These are phyloP conservation scores for Colletotrichum viniferum DNA, from an alignment of 2,329 filamentous ascomycete genomes.

Conservation along the genomic window DNA sequence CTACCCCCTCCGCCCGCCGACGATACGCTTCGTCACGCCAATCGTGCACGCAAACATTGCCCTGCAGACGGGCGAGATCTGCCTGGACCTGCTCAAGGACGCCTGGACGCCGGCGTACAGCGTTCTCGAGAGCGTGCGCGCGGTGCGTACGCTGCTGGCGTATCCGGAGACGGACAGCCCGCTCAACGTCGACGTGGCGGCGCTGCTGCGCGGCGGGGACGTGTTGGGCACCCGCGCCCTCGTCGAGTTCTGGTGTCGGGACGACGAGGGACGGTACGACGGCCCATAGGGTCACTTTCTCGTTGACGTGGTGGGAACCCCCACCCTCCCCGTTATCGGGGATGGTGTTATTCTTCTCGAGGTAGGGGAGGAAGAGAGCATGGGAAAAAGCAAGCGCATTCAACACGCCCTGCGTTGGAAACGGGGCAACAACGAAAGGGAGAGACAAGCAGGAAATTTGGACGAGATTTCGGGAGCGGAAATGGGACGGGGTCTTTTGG, in stretches of 20 bases:
- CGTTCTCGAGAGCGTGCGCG: constrained; percentile 74
- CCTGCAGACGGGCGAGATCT: constrained; percentile 82
- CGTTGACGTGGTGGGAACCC: not conserved
- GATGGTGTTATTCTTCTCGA: not conserved
- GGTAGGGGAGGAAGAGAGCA: not conserved
- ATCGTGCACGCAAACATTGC: constrained; percentile 84
- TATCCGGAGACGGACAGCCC: constrained; percentile 76
- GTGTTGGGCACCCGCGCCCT: constrained; percentile 69
- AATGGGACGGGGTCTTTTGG: not conserved
- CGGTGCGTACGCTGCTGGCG: constrained; percentile 71
- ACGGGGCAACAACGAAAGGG: not conserved
- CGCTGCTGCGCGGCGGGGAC: constrained; percentile 72
- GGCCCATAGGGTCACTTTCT: constrained; percentile 29
- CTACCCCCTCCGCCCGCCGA: constrained; percentile 82
- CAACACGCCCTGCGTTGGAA: not conserved
- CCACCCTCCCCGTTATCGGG: not conserved
- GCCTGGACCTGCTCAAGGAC: constrained; percentile 81
- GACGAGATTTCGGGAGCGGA: not conserved
- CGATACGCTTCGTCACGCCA: constrained; percentile 80
- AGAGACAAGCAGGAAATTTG: not conserved
- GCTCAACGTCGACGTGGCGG: constrained; percentile 79
- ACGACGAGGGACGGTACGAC: constrained; percentile 52
- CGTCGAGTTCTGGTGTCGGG: constrained; percentile 71
- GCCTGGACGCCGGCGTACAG: constrained; percentile 88
- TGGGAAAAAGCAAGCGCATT: not conserved